Percentiles rank a stretch among this genome's conserved stretches.
Evolutionary conservation across 176 grass and related monocot genomes (phyloP).

Genomic region (Musa acuminata): DNA sequence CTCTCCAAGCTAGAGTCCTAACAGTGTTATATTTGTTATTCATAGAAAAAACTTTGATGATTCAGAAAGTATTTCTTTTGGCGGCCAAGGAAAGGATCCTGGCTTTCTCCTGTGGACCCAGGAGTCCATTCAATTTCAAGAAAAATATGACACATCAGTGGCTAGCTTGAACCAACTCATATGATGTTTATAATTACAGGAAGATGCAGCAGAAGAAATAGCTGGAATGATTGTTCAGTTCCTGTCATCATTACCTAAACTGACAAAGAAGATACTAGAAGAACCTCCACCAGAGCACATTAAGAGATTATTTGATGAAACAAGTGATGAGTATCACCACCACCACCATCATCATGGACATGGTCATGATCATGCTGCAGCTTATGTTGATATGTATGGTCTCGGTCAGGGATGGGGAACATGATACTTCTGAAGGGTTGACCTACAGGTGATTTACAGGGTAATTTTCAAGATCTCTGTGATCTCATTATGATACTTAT

Average conservation of each 20-base stretch:
- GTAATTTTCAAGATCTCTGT: too few relatives aligned
- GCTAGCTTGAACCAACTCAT: neutral
- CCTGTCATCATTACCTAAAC: constrained; percentile 24
- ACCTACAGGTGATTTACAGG: neutral
- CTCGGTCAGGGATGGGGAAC: constrained; percentile 7
- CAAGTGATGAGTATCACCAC: constrained; percentile 2
- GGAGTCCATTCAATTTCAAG: too few relatives aligned
- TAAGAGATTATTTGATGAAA: constrained; percentile 9
- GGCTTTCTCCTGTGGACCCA: too few relatives aligned
- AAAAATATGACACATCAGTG: neutral
- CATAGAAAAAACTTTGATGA: too few relatives aligned
- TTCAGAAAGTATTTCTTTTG: neutral
- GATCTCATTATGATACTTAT: too few relatives aligned
- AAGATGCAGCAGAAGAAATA: constrained; percentile 44
- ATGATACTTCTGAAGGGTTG: neutral
- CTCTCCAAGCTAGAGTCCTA: too few relatives aligned
- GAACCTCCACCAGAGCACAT: constrained; percentile 10
- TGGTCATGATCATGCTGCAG: constrained; percentile 11
- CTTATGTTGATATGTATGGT: constrained; percentile 9
- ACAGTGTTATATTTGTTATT: too few relatives aligned
- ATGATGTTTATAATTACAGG: constrained; percentile 21
- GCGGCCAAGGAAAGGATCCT: neutral
- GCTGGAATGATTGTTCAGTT: constrained; percentile 34
- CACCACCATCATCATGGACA: constrained; percentile 11
- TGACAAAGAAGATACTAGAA: constrained; percentile 3